Percentiles rank a stretch among this genome's conserved stretches.
These are phyloP conservation scores for Candida ovalis DNA, from an alignment of 805 yeast genomes.

Conservation along the genomic window DNA sequence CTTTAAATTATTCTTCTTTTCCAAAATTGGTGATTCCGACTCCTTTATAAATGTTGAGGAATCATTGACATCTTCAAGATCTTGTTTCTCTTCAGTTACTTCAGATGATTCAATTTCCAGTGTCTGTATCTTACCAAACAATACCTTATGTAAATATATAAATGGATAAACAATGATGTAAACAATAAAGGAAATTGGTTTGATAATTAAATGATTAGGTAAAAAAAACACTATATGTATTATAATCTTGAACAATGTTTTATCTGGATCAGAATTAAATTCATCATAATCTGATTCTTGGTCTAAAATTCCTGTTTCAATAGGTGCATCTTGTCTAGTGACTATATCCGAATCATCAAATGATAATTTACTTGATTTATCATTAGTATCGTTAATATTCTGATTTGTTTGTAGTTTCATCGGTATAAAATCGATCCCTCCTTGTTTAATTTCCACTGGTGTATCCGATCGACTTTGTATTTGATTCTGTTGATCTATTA, in stretches of 20 bases:
- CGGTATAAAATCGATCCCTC: too few relatives aligned
- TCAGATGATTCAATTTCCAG: neutral
- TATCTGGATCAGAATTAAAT: conserved; percentile 7
- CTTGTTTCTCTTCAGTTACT: neutral
- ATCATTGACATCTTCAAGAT: neutral
- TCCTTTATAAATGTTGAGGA: neutral
- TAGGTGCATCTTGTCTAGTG: conserved; percentile 17
- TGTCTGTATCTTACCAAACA: neutral
- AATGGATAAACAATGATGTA: conserved; percentile 55
- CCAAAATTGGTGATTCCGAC: neutral
- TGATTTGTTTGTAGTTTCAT: neutral
- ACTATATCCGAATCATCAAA: conserved; percentile 20
- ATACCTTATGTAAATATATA: conserved; percentile 30
- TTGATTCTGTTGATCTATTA: conserved; percentile 1
- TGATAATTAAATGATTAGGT: conserved; percentile 47
- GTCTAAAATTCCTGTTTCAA: conserved; percentile 5
- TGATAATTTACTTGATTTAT: neutral
- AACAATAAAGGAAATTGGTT: conserved; percentile 50
- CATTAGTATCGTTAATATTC: neutral
- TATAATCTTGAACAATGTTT: conserved; percentile 14
- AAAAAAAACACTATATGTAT: conserved; percentile 38
- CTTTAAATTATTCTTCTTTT: neutral
- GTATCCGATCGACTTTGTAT: too few relatives aligned
- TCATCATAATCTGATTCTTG: conserved; percentile 16
- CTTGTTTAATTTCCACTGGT: too few relatives aligned